Base-by-base conservation (phyloP, 208 protist genomes). In the Trichomonas gallinae region DNA sequence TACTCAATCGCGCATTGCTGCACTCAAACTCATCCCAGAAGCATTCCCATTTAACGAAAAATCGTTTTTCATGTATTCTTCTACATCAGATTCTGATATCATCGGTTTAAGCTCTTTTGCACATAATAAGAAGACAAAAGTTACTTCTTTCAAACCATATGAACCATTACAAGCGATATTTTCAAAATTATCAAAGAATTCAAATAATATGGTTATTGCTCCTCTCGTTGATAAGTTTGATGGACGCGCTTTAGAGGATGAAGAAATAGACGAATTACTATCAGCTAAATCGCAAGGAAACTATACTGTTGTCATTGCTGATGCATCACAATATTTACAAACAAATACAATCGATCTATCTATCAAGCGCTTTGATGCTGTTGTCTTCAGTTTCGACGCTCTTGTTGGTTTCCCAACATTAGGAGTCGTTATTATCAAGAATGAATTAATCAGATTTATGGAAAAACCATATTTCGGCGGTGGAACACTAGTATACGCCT, bases 401-500 rank as follows among this genome's bases (percentile, higher is more conserved):
- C 10, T 93, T 21, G 15, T 93, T 51, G 87, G 87, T 38, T 93
- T 51, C 34, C 87, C 87, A 48, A 51, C 17, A 15, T 44, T 93
- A 38, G 87, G 87, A 3, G 87, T 51, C 21, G 0, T 93, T 34
- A 42, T 93, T 38, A 40, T 93, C 13, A 51, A 93, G 10, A 93
- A 93, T 51, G 10, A 51, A 10, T 51, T 93, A 58, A 42, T 93
- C 0, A 6, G 17, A n/a, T n/a, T 51, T 38, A 17, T 93, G 21
- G n/a, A 93, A 2, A 93, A 93, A 36, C 87, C 87, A 34, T 93
- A 93, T 93, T 93, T 93, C 44, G 87, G 87, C 11, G 87, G 87
- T 26, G 87, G 87, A 38, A 93, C 87, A 38, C 26, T 93, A 38
- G 87, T 93, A 17, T 93, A 93, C 34, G 87, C 87, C 45, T 38